phyloP scores from a whole-genome alignment of 352 stramenopile species.

The Pythium aquatile region DNA sequence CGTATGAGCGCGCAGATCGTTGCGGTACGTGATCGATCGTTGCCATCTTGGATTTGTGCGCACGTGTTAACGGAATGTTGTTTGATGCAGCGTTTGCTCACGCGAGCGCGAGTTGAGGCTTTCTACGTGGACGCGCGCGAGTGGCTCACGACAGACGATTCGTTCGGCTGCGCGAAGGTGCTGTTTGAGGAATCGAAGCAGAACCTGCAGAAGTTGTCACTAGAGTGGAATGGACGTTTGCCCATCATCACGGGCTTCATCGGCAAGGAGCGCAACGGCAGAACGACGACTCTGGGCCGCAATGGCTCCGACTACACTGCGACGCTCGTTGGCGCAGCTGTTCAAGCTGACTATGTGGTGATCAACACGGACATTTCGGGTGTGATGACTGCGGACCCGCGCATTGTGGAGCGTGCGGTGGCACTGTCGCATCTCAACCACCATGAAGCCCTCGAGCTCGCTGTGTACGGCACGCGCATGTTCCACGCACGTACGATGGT shows the following conservation, averaged over 20 bases:
- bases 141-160: conserved; percentile 72
- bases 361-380: conserved; percentile 86
- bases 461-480: conserved; percentile 82
- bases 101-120: conserved; percentile 54
- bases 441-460: conserved; percentile 77
- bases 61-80: not conserved
- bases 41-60: not conserved
- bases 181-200: conserved; percentile 75
- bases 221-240: conserved; percentile 44
- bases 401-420: conserved; percentile 71
- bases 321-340: conserved; percentile 67
- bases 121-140: conserved; percentile 69
- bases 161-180: conserved; percentile 74
- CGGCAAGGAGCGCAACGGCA: conserved; percentile 47
- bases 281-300: conserved; percentile 76
- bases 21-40: conserved; percentile 30
- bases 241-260: conserved; percentile 84
- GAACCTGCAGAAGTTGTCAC: conserved; percentile 47
- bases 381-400: conserved; percentile 80
- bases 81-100: conserved; percentile 35
- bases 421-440: conserved; percentile 77
- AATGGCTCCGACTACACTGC: conserved; percentile 87
- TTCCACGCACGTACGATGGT: conserved; percentile 87
- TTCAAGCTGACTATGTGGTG: conserved; percentile 75
- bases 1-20: conserved; percentile 75